These are phyloP conservation scores for Cercophora scortea DNA, from an alignment of 495 filamentous ascomycete genomes.

Conservation along the genomic window DNA sequence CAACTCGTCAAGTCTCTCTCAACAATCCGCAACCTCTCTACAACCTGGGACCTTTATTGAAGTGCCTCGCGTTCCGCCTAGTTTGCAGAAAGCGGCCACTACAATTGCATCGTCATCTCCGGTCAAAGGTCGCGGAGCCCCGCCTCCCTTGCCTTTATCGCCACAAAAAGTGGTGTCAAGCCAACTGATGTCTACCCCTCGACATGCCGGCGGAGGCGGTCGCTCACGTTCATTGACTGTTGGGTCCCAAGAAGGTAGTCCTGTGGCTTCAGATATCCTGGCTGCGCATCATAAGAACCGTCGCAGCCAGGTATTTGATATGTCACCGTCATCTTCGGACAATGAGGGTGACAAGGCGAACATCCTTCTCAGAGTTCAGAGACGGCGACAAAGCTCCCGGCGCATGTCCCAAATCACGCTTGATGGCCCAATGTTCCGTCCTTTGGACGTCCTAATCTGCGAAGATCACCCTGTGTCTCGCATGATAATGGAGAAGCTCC, in stretches of 20 bases:
- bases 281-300: constrained; percentile 73
- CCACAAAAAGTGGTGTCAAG: constrained; percentile 34
- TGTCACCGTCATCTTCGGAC: constrained; percentile 95
- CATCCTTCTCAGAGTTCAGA: constrained; percentile 86
- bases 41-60: constrained; percentile 73
- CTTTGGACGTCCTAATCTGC: constrained; percentile 89
- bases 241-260: constrained; percentile 85
- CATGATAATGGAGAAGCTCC: constrained; percentile 91
- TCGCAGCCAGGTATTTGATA: constrained; percentile 87
- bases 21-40: constrained; percentile 63
- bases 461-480: constrained; percentile 98
- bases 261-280: constrained; percentile 57
- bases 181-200: constrained; percentile 34
- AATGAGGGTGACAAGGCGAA: constrained; percentile 90
- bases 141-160: constrained; percentile 40
- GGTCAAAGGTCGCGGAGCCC: constrained; percentile 60
- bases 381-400: constrained; percentile 83
- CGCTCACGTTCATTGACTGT: constrained; percentile 86
- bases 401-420: constrained; percentile 84
- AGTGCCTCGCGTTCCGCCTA: constrained; percentile 50
- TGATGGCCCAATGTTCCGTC: constrained; percentile 74
- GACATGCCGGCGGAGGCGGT: constrained; percentile 35
- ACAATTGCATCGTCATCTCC: constrained; percentile 66
- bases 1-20: constrained; percentile 74
- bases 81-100: constrained; percentile 50